Base-by-base conservation (phyloP, 306 rosid species). In the Sophora flavescens region DNA sequence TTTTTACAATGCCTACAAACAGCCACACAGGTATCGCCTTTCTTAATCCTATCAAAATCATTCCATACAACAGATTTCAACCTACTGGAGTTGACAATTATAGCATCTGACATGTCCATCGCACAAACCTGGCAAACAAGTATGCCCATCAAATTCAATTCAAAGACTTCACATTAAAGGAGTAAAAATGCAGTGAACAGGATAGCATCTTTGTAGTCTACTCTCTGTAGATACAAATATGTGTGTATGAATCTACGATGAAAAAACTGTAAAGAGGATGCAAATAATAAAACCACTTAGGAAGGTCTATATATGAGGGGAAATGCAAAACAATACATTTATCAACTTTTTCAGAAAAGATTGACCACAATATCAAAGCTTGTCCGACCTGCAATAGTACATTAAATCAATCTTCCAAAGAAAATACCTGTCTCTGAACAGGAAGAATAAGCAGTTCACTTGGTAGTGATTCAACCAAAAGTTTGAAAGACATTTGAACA, bases 51-150 rank as follows among this genome's bases (percentile, higher is more conserved):
- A 80, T 96, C 99, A 70, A 96, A 96, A 81, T 96, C 99, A 79
- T 96, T 96, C 99, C 98, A 96, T 53, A 96, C 99, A 11, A 89
- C 93, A 48, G 99, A 96, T 80, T 96, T 96, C 86, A 96, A 81
- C 85, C 99, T 84, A 77, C 93, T 89, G 7, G 98, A 96, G 74
- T 96, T 93, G 68, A 88, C 93, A 9, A 87, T 85, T 45, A 89
- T 96, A 22, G 97, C 97, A 81, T 96, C 98, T 10, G 99, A 83
- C 93, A 89, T 74, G 80, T 96, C 99, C 99, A 96, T 96, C 65
- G 73, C 89, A 86, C 78, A 68, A 80, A 79, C 80, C 90, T 83
- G 85, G 61, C 81, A 83, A 75, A 86, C 69, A 72, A 61, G 71
- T 45, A 86, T 82, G 83, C 69, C 64, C 33, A 56, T 67, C 7